Evolutionary conservation across 2,329 filamentous ascomycete species (phyloP), one percentile per base, ranked within the genome.

Genomic region (Diaporthe sp.): DNA sequence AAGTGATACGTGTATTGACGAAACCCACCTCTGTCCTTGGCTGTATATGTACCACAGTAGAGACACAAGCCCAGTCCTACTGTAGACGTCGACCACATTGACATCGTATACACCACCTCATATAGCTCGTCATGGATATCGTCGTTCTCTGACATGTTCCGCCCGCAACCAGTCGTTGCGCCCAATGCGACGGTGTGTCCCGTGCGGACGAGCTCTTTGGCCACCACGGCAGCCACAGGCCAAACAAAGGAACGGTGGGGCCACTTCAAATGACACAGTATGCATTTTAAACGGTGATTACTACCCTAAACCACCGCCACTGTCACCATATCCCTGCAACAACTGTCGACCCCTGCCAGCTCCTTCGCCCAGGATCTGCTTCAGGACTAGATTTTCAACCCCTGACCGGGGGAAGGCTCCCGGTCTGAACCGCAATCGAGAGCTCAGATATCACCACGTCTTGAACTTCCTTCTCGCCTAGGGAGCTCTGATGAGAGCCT

Each of bases 391-490:
- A 39, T 53, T 68, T 66, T 51, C 44, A 37, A 51, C 47, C 63
- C 63, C 63, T 68, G 63, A 68, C 63, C 47, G 63, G 63, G 61
- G 61, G 44, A 37, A 19, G 32, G n/a, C 30, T 35, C 10, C 61
- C 63, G 32, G 22, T 39, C 63, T 39, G 47, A 32, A 50, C 61
- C 61, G 25, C 44, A 68, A 13, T 25, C 25, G 47, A 39, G 63
- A 53, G 22, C 63, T 53, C 47, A 53, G 47, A 39, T 32, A 68
- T 68, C 63, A 27, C 63, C 44, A 53, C 44, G 9, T 51, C 19
- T 19, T 22, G 32, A 39, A 27, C 47, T 27, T 68, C 63, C n/a
- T 39, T 13, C n/a, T 25, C 47, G 47, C 47, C n/a, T 13, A 32
- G 32, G n/a, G 32, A 25, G n/a, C 12, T 51, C 22, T 25, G 12